Evolutionary conservation across 805 yeast species (phyloP), one percentile per base, ranked within the genome.

Genomic region (Dipodascus geniculatus): DNA sequence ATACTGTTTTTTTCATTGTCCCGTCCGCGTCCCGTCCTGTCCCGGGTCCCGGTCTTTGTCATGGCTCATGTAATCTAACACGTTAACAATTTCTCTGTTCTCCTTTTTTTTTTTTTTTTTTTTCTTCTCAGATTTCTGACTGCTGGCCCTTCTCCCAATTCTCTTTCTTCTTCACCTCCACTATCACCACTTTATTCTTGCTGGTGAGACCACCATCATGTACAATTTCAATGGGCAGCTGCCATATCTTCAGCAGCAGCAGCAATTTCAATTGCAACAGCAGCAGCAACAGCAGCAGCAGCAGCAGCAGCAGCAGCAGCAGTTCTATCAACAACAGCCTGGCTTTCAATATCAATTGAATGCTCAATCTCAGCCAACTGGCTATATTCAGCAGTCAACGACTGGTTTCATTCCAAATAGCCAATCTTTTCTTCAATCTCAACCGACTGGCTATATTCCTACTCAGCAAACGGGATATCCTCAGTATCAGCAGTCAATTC

Each of bases 381-480:
- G 61, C 22, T 56, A 48, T 50, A 60, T 57, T 48, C 52, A 52
- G 11, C 53, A 48, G 48, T n/a, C n/a, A n/a, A n/a, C n/a, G n/a
- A n/a, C n/a, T n/a, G n/a, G n/a, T n/a, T n/a, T n/a, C n/a, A n/a
- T n/a, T n/a, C n/a, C n/a, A n/a, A n/a, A n/a, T n/a, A n/a, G n/a
- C n/a, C n/a, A n/a, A n/a, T 42, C 35, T 24, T 28, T 48, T 44
- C 17, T 55, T 9, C 56, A 55, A 49, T 48, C 56, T 17, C 64
- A 61, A 54, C 62, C 61, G 33, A 66, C 69, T 14, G 71, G 71
- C 6, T 61, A 56, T 49, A 59, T 54, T 48, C 54, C 59, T 56
- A 42, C 65, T 9, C 72, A 67, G 54, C 62, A 63, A 22, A 68
- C 73, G 22, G 73, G 71, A 6, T 63, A 57, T 35, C 53, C 51